These are phyloP conservation scores for Metschnikowia amazonensis DNA, from an alignment of 805 yeast genomes.

Conservation along the genomic window DNA sequence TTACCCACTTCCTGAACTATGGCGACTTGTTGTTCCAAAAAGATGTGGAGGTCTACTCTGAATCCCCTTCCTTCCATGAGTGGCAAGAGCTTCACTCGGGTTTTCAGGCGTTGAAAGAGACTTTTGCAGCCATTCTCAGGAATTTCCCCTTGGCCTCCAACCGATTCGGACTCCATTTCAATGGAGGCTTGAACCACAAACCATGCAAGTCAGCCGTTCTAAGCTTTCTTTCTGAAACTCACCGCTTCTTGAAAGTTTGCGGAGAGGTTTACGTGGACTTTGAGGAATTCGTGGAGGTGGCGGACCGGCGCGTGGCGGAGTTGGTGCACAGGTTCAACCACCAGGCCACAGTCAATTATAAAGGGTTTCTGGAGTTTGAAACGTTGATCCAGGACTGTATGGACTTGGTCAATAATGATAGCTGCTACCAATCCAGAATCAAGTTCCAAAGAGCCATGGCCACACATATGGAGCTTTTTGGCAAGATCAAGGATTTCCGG, in stretches of 20 bases:
- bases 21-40: slow-evolving; percentile 12
- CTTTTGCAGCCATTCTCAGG: slow-evolving; percentile 7
- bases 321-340: slow-evolving; percentile 3
- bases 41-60: slow-evolving; percentile 5
- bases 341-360: slow-evolving; percentile 3
- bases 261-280: slow-evolving; percentile 9
- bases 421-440: slow-evolving; percentile 13
- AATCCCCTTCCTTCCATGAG: slow-evolving; percentile 1
- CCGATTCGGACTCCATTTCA: not conserved
- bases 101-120: slow-evolving; percentile 7
- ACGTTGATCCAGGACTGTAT: slow-evolving; percentile 10
- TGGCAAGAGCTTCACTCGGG: slow-evolving; percentile 6
- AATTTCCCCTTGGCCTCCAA: slow-evolving; percentile 6
- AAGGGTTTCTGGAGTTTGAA: slow-evolving; percentile 10
- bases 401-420: slow-evolving; percentile 11
- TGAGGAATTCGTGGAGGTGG: slow-evolving; percentile 8
- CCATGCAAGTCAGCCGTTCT: slow-evolving; percentile 9
- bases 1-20: not conserved
- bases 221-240: slow-evolving; percentile 7
- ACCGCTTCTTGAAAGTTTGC: slow-evolving; percentile 9
- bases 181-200: slow-evolving; percentile 6
- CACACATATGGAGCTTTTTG: slow-evolving; percentile 12
- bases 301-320: not conserved
- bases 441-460: slow-evolving; percentile 13
- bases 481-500: slow-evolving; percentile 6